These are phyloP conservation scores for Scedosporium dehoogii DNA, from an alignment of 2,329 filamentous ascomycete species.

Conservation along the genomic window DNA sequence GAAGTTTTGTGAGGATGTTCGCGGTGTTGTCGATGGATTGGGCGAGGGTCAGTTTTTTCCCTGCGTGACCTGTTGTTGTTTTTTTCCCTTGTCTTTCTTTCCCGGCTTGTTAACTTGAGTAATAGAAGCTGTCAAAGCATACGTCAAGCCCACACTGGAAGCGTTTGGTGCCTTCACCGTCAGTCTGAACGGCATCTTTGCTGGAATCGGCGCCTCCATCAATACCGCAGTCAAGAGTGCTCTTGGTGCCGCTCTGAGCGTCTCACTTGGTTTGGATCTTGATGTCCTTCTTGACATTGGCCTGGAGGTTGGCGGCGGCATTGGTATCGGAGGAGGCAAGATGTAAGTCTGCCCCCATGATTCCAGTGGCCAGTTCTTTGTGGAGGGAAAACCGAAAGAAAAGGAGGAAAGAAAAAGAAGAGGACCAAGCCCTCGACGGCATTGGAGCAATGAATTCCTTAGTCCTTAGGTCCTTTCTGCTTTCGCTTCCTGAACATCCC, in stretches of 20 bases:
- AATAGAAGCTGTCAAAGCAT: not conserved
- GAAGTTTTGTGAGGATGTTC: slow-evolving; percentile 2
- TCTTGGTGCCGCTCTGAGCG: not conserved
- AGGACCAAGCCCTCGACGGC: too few relatives aligned
- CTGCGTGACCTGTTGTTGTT: too few relatives aligned
- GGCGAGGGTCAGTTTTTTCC: not conserved
- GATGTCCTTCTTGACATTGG: not conserved
- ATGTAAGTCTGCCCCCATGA: not conserved
- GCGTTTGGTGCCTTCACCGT: slow-evolving; percentile 2
- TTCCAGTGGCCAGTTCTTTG: too few relatives aligned
- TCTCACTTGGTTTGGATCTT: not conserved
- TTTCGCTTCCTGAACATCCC: too few relatives aligned
- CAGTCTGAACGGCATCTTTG: slow-evolving; percentile 2
- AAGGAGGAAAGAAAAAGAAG: too few relatives aligned
- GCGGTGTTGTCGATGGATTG: not conserved
- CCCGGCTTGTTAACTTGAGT: not conserved
- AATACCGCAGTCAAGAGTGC: not conserved
- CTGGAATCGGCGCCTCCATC: slow-evolving; percentile 1
- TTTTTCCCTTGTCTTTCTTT: not conserved
- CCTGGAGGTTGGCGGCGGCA: not conserved
- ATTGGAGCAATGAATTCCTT: too few relatives aligned
- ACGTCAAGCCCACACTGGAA: not conserved
- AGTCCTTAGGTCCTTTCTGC: too few relatives aligned
- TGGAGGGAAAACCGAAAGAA: too few relatives aligned
- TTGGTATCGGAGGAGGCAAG: not conserved